These are phyloP conservation scores for Pseudonitzschia delicatissima DNA, from an alignment of 108 stramenopile species.

Conservation along the genomic window DNA sequence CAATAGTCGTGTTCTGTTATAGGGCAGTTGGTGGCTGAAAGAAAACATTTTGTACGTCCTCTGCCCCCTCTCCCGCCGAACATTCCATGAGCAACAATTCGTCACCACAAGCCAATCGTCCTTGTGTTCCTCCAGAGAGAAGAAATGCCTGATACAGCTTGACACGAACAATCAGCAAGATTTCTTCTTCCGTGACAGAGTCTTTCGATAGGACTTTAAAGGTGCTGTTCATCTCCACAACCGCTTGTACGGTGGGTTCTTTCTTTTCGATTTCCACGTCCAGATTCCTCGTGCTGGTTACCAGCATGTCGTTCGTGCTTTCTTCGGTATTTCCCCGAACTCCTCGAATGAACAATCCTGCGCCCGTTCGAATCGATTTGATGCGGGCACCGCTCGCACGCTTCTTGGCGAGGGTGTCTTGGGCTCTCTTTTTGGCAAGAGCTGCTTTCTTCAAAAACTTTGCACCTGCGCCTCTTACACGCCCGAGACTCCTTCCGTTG, in stretches of 20 bases:
- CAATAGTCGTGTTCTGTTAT: no score
- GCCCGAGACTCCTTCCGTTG: not conserved
- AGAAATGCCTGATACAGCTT: constrained; percentile 50
- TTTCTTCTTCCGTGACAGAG: not conserved
- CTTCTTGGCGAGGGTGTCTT: constrained; percentile 32
- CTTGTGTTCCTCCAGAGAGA: constrained; percentile 42
- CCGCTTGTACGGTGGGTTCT: constrained; percentile 49
- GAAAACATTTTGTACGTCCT: not conserved
- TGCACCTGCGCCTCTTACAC: constrained; percentile 3
- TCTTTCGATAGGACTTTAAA: constrained; percentile 21
- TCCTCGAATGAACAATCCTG: constrained; percentile 18
- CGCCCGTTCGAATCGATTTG: constrained; percentile 30
- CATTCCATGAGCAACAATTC: constrained; percentile 43
- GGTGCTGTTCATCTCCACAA: constrained; percentile 28
- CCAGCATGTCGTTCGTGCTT: constrained; percentile 28
- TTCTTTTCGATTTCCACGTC: constrained; percentile 17
- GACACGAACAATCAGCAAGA: constrained; percentile 24
- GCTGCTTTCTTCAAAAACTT: constrained; percentile 27
- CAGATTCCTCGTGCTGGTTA: constrained; percentile 25
- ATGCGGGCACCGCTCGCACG: constrained; percentile 34
- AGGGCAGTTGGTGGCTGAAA: constrained; percentile 15
- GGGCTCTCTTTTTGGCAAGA: constrained; percentile 16
- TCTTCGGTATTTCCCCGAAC: not conserved
- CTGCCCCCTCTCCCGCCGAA: constrained; percentile 10
- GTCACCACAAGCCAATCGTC: constrained; percentile 40